These are phyloP conservation scores for Cryptosporidium sp. DNA, from an alignment of 169 alveolate genomes.

Conservation along the genomic window DNA sequence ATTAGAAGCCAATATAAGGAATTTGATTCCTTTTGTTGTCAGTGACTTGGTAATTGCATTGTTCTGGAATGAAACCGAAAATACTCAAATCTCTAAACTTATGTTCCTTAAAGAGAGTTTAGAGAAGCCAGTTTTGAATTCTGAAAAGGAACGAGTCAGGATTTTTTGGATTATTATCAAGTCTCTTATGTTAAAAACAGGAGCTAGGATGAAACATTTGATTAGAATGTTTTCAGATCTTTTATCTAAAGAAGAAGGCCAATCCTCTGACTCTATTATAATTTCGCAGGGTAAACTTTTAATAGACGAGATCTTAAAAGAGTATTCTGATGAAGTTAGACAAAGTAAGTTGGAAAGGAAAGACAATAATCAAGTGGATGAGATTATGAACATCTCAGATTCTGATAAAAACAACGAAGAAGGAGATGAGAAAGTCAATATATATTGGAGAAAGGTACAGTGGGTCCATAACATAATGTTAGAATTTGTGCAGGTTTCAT, in stretches of 20 bases:
- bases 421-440: neutral
- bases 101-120: neutral
- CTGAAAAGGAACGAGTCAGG: constrained; percentile 17
- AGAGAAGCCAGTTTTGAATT: neutral
- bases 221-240: constrained; percentile 13
- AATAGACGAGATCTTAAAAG: constrained; percentile 9
- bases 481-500: constrained; percentile 31
- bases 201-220: constrained; percentile 6
- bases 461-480: constrained; percentile 54
- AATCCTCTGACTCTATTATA: neutral
- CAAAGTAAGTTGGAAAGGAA: neutral
- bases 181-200: constrained; percentile 22
- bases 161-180: constrained; percentile 43
- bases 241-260: neutral
- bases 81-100: neutral
- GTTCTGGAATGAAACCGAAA: constrained; percentile 40
- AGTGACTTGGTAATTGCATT: constrained; percentile 8
- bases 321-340: neutral
- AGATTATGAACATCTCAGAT: neutral
- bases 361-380: neutral
- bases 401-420: neutral
- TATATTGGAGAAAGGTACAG: constrained; percentile 46
- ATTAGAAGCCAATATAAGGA: neutral
- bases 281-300: constrained; percentile 26
- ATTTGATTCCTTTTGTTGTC: constrained; percentile 7